Base-by-base conservation (phyloP, 2,329 filamentous ascomycete species). In the Hortaea werneckii region DNA sequence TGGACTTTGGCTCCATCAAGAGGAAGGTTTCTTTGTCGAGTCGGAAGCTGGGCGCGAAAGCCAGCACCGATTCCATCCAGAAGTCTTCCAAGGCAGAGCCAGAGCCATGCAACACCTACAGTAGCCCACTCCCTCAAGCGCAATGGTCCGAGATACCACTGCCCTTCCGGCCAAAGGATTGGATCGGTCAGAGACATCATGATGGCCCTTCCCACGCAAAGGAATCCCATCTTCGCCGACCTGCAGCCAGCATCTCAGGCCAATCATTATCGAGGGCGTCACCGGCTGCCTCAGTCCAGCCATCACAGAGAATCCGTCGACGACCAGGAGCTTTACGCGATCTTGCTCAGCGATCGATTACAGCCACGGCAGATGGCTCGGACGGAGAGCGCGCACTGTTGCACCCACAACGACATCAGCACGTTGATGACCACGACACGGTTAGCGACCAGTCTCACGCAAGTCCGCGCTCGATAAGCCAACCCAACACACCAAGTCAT, bases 391-490 rank as follows among this genome's bases (percentile, higher is more conserved):
- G 46, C 3, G 27, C 50, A 3, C 43, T 55, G 8, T 47, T 60
- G 2, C 56, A 58, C 13, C 56, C 57, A 57, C 39, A 45, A 51
- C 32, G 51, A 53, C 13, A 10, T 11, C n/a, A 10, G 34, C 35
- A 38, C 10, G 27, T 43, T 26, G 45, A 43, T 40, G 35, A 37
- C 4, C 28, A 47, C 44, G 50, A 41, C 13, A 50, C 47, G 11
- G 46, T 45, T 6, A 43, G 51, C 32, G 45, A 20, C 20, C 20
- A 49, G 6, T 39, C 46, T 2, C 28, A 48, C 12, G 41, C 42
- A n/a, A 10, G 44, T 41, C 40, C 47, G 37, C 51, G 57, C 37
- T 51, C 55, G n/a, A 46, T 58, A 29, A 58, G 57, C 47, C 58
- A 59, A 38, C 58, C 58, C 5, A 54, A 45, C 42, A 55, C 56